Evolutionary conservation across 2,329 filamentous ascomycete genomes (phyloP), one percentile per base, ranked within the genome.

Genomic region (Calonectria pseudoturangicola): DNA sequence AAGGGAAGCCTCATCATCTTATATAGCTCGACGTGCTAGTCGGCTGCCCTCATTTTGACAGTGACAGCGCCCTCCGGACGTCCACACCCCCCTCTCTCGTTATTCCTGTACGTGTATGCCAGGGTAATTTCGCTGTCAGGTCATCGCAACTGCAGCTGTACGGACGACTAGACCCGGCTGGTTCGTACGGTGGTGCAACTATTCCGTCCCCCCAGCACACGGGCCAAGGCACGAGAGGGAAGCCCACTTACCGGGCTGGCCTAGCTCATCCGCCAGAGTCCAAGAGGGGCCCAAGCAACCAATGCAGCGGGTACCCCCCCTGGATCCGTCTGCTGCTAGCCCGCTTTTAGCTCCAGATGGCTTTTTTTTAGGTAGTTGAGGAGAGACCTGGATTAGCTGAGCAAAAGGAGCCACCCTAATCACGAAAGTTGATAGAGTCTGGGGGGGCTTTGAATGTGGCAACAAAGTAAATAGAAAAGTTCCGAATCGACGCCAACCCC

Each of bases 1-100:
- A 25, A 16, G 47, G 69, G 48, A 64, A 47, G 43, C 25, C 41
- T 62, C n/a, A 16, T 47, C 4, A 10, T 28, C 68, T 71, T 71
- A 66, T 71, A 71, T 71, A 71, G 54, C 36, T 54, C 28, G 25
- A n/a, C 25, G 39, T 54, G 13, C 39, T 58, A 27, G 67, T 54
- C 47, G n/a, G 3, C n/a, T 15, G 33, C 16, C 47, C 47, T 50
- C 47, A 16, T 39, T 48, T 43, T 25, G 30, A 30, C n/a, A 50
- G n/a, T 27, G 41, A 50, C 41, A 47, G 45, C 16, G 41, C 63
- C 18, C 21, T 16, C 30, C 18, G 8, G 33, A 27, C 33, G n/a
- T 39, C 41, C 27, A 27, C n/a, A 18, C 41, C 7, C 33, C 33
- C 51, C 27, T 28, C 56, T 25, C 56, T 30, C 30, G 25, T 15